phyloP scores from a whole-genome alignment of 495 filamentous ascomycete species.

The Aspergillus haitiensis region DNA sequence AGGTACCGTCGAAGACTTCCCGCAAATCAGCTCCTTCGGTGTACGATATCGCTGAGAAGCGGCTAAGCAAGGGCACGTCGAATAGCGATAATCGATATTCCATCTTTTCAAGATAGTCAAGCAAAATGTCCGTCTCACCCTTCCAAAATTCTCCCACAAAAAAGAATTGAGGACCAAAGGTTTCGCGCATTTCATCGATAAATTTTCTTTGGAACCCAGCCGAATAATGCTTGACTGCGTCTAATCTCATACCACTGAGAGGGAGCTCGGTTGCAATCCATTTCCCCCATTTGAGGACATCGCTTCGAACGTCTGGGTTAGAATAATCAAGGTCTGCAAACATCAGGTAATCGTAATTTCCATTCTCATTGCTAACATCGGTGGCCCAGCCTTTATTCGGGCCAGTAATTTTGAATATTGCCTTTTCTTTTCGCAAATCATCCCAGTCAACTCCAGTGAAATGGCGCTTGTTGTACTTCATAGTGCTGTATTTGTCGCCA shows the following conservation, averaged over 20 bases:
- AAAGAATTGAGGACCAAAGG: conserved; percentile 56
- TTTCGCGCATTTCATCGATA: conserved; percentile 51
- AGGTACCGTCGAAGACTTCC: conserved; percentile 57
- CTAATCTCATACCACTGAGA: conserved; percentile 68
- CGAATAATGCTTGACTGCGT: conserved; percentile 73
- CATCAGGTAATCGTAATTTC: conserved; percentile 74
- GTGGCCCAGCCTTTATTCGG: conserved; percentile 64
- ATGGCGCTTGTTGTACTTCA: conserved; percentile 69
- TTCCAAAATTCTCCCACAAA: conserved; percentile 77
- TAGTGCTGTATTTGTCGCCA: conserved; percentile 55
- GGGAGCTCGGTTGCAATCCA: conserved; percentile 62
- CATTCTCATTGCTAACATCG: conserved; percentile 64
- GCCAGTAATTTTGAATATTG: conserved; percentile 68
- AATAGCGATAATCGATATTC: conserved; percentile 61
- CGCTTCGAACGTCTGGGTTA: conserved; percentile 62
- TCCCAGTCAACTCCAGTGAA: conserved; percentile 73
- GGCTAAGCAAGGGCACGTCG: conserved; percentile 66
- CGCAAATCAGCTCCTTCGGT: conserved; percentile 57
- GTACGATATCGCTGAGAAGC: conserved; percentile 58
- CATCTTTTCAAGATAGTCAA: conserved; percentile 60
- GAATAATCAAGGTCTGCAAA: conserved; percentile 66
- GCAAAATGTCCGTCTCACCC: conserved; percentile 54
- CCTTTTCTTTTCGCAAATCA: conserved; percentile 53
- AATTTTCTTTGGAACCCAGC: conserved; percentile 63
- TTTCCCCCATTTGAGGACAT: conserved; percentile 64